Percentiles rank a stretch among this genome's conserved stretches.
Conservation (phyloP, 495 filamentous ascomycete species). For the Xylaria intraflava region DNA sequence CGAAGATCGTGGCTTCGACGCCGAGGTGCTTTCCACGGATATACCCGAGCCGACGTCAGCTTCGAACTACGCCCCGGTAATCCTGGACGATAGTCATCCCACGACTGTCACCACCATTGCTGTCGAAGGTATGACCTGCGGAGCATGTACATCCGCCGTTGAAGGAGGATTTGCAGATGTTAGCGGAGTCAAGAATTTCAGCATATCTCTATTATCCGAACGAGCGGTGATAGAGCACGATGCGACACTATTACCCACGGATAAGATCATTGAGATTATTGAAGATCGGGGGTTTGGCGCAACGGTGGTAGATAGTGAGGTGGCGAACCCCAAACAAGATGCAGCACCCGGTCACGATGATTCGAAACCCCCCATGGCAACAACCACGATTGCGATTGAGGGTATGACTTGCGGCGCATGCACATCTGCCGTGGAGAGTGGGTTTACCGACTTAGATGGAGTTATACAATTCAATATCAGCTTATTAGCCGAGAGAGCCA, state of each 20-base stretch:
- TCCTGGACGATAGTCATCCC: slow-evolving; percentile 24
- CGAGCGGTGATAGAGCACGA: slow-evolving; percentile 87
- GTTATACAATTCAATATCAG: slow-evolving; percentile 88
- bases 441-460: slow-evolving; percentile 66
- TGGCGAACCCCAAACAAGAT: slow-evolving; percentile 27
- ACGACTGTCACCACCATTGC: slow-evolving; percentile 69
- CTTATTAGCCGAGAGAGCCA: slow-evolving; percentile 83
- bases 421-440: slow-evolving; percentile 81
- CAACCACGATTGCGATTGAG: slow-evolving; percentile 82
- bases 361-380: slow-evolving; percentile 37
- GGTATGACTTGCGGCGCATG: slow-evolving; percentile 98
- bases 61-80: slow-evolving; percentile 17
- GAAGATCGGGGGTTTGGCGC: slow-evolving; percentile 93
- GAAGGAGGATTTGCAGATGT: slow-evolving; percentile 75
- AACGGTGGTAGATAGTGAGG: slow-evolving; percentile 54
- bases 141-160: slow-evolving; percentile 87
- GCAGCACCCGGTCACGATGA: slow-evolving; percentile 24
- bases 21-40: slow-evolving; percentile 82
- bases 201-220: slow-evolving; percentile 87
- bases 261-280: slow-evolving; percentile 69
- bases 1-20: slow-evolving; percentile 91
- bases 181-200: slow-evolving; percentile 75
- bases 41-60: slow-evolving; percentile 40
- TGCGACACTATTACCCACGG: slow-evolving; percentile 55
- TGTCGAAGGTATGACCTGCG: slow-evolving; percentile 94